Evolutionary conservation across 441 rosid species (phyloP), one percentile per base, ranked within the genome.

Genomic region (Erysimum cheiri): DNA sequence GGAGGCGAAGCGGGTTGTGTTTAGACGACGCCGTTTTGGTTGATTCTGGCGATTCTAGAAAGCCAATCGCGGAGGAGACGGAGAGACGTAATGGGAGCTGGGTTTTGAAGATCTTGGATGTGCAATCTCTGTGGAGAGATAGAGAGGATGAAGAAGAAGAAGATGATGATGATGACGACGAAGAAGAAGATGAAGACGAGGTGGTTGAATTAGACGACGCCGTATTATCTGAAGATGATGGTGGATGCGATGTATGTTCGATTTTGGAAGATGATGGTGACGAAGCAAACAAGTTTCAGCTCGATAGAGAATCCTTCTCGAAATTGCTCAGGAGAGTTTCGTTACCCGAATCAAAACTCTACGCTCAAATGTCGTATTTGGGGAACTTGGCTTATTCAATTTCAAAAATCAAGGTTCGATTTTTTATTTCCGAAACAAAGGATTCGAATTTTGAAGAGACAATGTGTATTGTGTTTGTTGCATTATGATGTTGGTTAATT

Each of bases 381-480:
- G 98, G 96, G 29, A 87, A 77, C 67, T 77, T 95, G 79, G 91
- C 99, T 72, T 95, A 95, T 78, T 78, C 85, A 24, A 85, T 95
- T 32, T 82, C 94, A 12, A 86, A 85, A 11, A 86, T 90, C 48
- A 90, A 88, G 98, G 99, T 92, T 72, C 35, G 26, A 1, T n/a
- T 9, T 70, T 75, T 69, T 3, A 4, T 22, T 22, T 22, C 24
- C 24, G 2, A 22, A 22, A 22, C 24, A 22, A 22, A 8, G n/a
- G n/a, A 14, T 36, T 50, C 5, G 10, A 50, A 10, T 2, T 15
- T 40, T 11, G 5, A 50, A 37, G 60, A 37, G 48, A 64, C 44
- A 46, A 37, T 37, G 14, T 54, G 37, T 32, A 8, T 35, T 35
- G 29, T 10, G 6, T 17, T 46, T 46, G 6, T 28, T 28, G 35